Evolutionary conservation across 345 rosid genomes (phyloP).

Genomic region (Syzygium jambos): DNA sequence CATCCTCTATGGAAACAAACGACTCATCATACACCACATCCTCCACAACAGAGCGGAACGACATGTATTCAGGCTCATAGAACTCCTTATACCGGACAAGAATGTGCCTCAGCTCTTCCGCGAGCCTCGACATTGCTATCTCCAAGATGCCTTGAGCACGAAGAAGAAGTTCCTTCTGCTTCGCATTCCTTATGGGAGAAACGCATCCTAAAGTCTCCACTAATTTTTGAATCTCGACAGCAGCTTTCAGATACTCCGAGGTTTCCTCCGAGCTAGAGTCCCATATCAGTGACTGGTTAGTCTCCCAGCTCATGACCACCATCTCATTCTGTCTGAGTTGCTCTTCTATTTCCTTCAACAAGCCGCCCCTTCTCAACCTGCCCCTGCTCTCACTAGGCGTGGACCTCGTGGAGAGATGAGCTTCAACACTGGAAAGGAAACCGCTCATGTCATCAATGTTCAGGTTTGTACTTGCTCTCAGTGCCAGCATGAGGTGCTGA

Average conservation of each 20-base stretch:
- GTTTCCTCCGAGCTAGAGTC: slow-evolving; percentile 36
- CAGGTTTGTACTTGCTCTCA: slow-evolving; percentile 35
- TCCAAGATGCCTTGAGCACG: slow-evolving; percentile 39
- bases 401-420: slow-evolving; percentile 36
- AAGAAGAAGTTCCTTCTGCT: slow-evolving; percentile 33
- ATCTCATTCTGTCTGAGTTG: slow-evolving; percentile 33
- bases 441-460: slow-evolving; percentile 31
- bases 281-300: slow-evolving; percentile 35
- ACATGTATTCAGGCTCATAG: slow-evolving; percentile 23
- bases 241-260: slow-evolving; percentile 41
- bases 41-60: slow-evolving; percentile 25
- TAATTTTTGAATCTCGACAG: slow-evolving; percentile 33
- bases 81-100: slow-evolving; percentile 29
- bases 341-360: slow-evolving; percentile 27
- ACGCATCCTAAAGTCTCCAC: slow-evolving; percentile 17
- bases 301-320: slow-evolving; percentile 42
- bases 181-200: slow-evolving; percentile 16
- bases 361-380: slow-evolving; percentile 15
- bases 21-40: slow-evolving; percentile 46
- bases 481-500: slow-evolving; percentile 47
- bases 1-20: slow-evolving; percentile 49
- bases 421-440: slow-evolving; percentile 38
- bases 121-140: slow-evolving; percentile 73
- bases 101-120: slow-evolving; percentile 55
- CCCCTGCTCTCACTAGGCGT: slow-evolving; percentile 18